Percentiles rank a stretch among this genome's conserved stretches.
phyloP scores from a whole-genome alignment of 1,284 basidiomycete species.

The Macrocybe sp. region DNA sequence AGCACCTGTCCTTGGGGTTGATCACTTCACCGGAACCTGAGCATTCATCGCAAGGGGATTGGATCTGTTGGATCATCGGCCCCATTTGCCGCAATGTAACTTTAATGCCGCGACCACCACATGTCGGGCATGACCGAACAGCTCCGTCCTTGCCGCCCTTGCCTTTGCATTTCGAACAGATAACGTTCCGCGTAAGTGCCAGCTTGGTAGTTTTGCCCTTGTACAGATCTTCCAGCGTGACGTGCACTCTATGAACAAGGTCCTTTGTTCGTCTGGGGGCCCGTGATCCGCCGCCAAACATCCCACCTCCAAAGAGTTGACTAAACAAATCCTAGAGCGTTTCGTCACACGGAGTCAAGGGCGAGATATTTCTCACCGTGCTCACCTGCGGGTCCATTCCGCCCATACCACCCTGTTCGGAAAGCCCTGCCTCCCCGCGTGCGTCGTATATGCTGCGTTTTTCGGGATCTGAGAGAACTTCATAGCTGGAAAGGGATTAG shows the following conservation, averaged over 20 bases:
- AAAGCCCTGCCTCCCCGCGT: slow-evolving; percentile 90
- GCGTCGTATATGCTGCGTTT: slow-evolving; percentile 88
- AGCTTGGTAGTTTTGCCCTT: slow-evolving; percentile 98
- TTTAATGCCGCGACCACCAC: slow-evolving; percentile 90
- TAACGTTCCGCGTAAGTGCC: slow-evolving; percentile 91
- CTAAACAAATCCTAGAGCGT: slow-evolving; percentile 86
- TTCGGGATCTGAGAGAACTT: slow-evolving; percentile 88
- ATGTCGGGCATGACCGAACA: slow-evolving; percentile 76
- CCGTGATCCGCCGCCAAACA: slow-evolving; percentile 47
- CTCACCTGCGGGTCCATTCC: slow-evolving; percentile 93
- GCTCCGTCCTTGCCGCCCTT: slow-evolving; percentile 98
- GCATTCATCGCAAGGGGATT: slow-evolving; percentile 93
- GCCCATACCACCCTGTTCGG: slow-evolving; percentile 84
- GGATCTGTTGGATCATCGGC: slow-evolving; percentile 99
- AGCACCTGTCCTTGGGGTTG: slow-evolving; percentile 92
- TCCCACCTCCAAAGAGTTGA: slow-evolving; percentile 70
- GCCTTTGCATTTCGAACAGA: slow-evolving; percentile 92
- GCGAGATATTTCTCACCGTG: slow-evolving; percentile 18
- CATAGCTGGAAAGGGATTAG: slow-evolving; percentile 58
- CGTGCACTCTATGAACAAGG: slow-evolving; percentile 94
- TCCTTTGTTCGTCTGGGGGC: slow-evolving; percentile 99
- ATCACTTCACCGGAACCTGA: slow-evolving; percentile 91
- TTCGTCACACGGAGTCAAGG: slow-evolving; percentile 6
- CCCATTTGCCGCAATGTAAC: slow-evolving; percentile 94
- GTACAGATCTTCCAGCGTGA: slow-evolving; percentile 97